phyloP scores from a whole-genome alignment of 139 green algal genomes.

The Coccomyxa sp. region DNA sequence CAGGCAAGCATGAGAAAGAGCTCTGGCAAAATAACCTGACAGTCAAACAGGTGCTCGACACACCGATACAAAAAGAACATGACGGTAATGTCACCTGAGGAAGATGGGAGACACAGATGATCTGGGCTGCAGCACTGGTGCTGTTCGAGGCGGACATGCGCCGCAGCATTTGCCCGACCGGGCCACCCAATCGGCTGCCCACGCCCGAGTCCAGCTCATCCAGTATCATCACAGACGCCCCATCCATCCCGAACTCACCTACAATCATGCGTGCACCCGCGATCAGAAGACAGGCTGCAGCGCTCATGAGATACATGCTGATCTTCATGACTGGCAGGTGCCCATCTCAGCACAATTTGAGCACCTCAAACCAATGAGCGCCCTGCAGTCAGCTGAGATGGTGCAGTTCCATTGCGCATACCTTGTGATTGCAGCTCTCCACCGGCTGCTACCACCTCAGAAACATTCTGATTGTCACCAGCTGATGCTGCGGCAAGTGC shows the following conservation, averaged over 20 bases:
- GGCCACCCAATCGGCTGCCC: conserved; percentile 56
- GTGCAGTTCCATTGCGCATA: no score
- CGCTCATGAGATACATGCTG: no score
- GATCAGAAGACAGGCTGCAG: not conserved
- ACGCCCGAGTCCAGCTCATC: conserved; percentile 80
- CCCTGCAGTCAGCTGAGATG: no score
- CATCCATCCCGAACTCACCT: not conserved
- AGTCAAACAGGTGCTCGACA: not conserved
- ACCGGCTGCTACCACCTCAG: no score
- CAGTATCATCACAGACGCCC: conserved; percentile 60
- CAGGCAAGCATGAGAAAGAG: not conserved
- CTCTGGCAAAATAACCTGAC: not conserved
- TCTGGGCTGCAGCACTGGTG: conserved; percentile 34
- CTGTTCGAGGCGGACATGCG: conserved; percentile 38
- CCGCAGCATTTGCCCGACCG: conserved; percentile 57
- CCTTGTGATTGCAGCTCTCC: no score
- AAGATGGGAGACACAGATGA: conserved; percentile 79
- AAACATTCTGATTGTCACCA: no score
- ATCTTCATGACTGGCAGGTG: no score
- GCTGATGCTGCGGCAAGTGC: no score
- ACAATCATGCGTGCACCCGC: not conserved
- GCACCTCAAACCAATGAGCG: no score
- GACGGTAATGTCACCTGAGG: conserved; percentile 50
- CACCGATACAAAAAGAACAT: not conserved
- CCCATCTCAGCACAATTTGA: no score